phyloP scores from a whole-genome alignment of 805 yeast genomes.

The Torulaspora maleeae region DNA sequence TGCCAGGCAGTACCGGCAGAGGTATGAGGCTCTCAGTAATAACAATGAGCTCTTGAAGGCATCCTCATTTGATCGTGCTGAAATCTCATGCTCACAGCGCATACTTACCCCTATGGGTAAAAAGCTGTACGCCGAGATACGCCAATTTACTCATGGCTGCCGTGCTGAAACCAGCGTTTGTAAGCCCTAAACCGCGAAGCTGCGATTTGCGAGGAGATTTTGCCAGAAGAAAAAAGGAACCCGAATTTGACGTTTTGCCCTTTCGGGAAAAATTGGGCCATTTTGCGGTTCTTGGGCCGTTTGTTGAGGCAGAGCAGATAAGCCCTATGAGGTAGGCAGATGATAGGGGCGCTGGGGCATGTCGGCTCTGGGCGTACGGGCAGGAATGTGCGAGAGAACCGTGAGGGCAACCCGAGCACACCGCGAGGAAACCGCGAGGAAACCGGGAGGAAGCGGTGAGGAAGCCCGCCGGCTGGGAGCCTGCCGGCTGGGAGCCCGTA shows the following conservation, averaged over 20 bases:
- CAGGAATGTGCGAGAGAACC: too few relatives aligned
- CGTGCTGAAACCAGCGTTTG: conserved; percentile 4
- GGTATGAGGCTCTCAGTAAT: conserved; percentile 3
- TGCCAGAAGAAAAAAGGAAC: conserved; percentile 1
- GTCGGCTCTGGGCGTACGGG: not conserved
- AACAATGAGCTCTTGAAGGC: not conserved
- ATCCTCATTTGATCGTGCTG: conserved; percentile 4
- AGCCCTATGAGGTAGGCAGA: conserved; percentile 1
- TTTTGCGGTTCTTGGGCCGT: not conserved
- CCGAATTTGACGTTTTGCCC: conserved; percentile 10
- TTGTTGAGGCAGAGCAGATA: conserved; percentile 5
- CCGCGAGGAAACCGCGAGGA: too few relatives aligned
- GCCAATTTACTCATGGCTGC: conserved; percentile 2
- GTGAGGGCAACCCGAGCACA: too few relatives aligned
- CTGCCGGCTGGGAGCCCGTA: too few relatives aligned
- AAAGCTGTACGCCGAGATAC: not conserved
- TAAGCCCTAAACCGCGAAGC: conserved; percentile 4
- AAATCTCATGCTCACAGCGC: not conserved
- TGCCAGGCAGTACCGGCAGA: not conserved
- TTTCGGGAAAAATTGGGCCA: conserved; percentile 3
- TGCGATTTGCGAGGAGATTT: not conserved
- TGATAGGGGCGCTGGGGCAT: not conserved
- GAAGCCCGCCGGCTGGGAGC: too few relatives aligned
- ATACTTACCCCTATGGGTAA: conserved; percentile 5
- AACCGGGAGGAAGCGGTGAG: too few relatives aligned